Conservation (phyloP, 768 basidiomycete species). For the Naganishia randhawae region DNA sequence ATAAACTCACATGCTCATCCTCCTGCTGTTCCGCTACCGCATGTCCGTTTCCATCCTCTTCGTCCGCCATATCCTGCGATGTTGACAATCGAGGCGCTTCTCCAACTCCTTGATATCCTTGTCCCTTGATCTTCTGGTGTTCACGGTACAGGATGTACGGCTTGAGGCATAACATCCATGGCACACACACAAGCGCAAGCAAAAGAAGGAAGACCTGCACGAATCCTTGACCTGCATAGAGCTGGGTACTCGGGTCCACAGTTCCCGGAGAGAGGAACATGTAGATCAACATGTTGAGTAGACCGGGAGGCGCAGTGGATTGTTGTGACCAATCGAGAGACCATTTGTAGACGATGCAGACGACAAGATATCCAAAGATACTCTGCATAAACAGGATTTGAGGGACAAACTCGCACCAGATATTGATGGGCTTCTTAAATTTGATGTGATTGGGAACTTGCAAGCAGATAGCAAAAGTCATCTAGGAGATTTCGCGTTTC, state of each 20-base stretch:
- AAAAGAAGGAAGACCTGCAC: slow-evolving; percentile 76
- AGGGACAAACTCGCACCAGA: slow-evolving; percentile 92
- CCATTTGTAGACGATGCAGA: slow-evolving; percentile 98
- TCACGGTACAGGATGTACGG: slow-evolving; percentile 90
- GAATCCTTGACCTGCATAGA: slow-evolving; percentile 82
- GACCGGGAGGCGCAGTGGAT: slow-evolving; percentile 69
- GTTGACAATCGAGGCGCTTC: slow-evolving; percentile 32
- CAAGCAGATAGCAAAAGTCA: slow-evolving; percentile 96
- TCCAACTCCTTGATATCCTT: slow-evolving; percentile 65
- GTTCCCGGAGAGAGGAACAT: slow-evolving; percentile 92
- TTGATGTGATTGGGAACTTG: slow-evolving; percentile 92
- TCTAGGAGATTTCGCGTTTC: slow-evolving; percentile 56
- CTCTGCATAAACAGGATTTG: slow-evolving; percentile 96
- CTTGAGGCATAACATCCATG: slow-evolving; percentile 88
- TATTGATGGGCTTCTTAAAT: slow-evolving; percentile 80
- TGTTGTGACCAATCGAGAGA: slow-evolving; percentile 79
- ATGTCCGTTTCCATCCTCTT: slow-evolving; percentile 58
- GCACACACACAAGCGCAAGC: slow-evolving; percentile 80
- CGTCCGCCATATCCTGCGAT: slow-evolving; percentile 54
- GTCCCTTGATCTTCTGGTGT: slow-evolving; percentile 71
- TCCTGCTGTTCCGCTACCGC: slow-evolving; percentile 69
- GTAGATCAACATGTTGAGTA: slow-evolving; percentile 75
- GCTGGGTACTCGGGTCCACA: slow-evolving; percentile 63
- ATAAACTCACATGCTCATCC: slow-evolving; percentile 67
- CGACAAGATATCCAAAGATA: slow-evolving; percentile 91